A percentile compares a stretch with the other conserved stretches of the same genome.
Conservation (phyloP, 805 yeast genomes). For the Limtongia smithiae region DNA sequence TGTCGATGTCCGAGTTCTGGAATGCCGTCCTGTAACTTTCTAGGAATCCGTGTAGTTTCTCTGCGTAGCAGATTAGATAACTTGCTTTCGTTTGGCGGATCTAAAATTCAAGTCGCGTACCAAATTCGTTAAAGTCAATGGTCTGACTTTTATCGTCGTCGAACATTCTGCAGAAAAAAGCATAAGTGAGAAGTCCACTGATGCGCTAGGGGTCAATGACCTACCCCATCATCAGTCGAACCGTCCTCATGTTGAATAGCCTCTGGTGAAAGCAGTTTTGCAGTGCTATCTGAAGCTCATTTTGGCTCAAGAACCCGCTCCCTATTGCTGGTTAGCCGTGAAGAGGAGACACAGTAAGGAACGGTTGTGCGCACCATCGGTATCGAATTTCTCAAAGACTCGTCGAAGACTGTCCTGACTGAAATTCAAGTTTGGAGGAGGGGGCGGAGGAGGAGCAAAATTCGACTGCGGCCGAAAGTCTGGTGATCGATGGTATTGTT, state of each 20-base stretch:
- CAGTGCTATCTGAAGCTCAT: constrained; percentile 57
- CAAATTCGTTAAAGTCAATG: constrained; percentile 56
- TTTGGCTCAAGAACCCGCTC: constrained; percentile 44
- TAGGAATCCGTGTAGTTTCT: too few species aligned
- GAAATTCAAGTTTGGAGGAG: not conserved
- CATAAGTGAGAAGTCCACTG: too few species aligned
- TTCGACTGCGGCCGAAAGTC: not conserved
- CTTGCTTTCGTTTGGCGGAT: too few species aligned
- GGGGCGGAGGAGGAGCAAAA: not conserved
- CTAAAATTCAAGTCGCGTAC: constrained; percentile 35
- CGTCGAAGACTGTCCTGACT: too few species aligned
- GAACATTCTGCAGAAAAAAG: not conserved
- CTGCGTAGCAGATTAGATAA: too few species aligned
- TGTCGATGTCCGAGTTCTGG: too few species aligned
- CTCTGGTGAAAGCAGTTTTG: constrained; percentile 64
- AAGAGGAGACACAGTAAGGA: too few species aligned
- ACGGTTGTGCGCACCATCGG: constrained; percentile 2
- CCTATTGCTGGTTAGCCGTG: too few species aligned
- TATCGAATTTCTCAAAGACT: constrained; percentile 33
- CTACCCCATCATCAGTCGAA: constrained; percentile 51
- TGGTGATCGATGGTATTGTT: constrained; percentile 1
- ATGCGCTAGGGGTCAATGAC: not conserved
- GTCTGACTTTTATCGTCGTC: constrained; percentile 37
- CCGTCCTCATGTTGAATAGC: constrained; percentile 57
- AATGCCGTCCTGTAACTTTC: too few species aligned